Evolutionary conservation across 768 basidiomycete species (phyloP), one percentile per base, ranked within the genome.

Genomic region (Lyophyllum shimeji): DNA sequence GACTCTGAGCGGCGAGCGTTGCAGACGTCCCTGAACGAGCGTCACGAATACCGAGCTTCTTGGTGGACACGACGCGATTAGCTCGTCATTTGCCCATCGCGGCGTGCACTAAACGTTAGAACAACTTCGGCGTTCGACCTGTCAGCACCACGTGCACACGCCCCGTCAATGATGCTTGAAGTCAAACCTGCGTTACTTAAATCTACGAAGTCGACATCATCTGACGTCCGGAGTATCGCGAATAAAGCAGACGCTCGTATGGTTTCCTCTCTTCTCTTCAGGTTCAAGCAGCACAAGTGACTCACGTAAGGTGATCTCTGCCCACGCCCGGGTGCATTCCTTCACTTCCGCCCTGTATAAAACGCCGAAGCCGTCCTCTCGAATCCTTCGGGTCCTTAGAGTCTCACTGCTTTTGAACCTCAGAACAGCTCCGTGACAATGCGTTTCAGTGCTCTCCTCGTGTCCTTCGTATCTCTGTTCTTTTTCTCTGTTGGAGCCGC

Each of bases 381-480:
- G 25, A 2, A 29, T 6, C 23, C 43, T 18, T 29, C 21, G 45
- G 25, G 45, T 46, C 45, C 27, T 24, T 46, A 52, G 15, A 21
- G 13, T 52, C 34, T 34, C 31, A 31, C n/a, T 20, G 12, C 12
- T 15, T 17, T 46, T 13, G 7, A 27, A 43, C 42, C 23, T 40
- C 24, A 37, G 21, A 46, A 7, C 34, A 51, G 17, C n/a, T n/a
- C n/a, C 50, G 40, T 45, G 17, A 53, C 17, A 18, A 61, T 61
- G 60, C 60, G 48, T 25, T 50, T 53, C 37, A 25, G 42, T 20
- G 34, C 18, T 13, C 24, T 61, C 21, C 31, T 61, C 17, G 63
- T 65, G 44, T 66, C 68, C 24, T 56, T 72, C 44, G 40, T 67
- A 47, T 63, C 65, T 34, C 58, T 61, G 46, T 55, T 70, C 20